Percentiles rank a stretch among this genome's conserved stretches.
Evolutionary conservation across 371 early-diverging fungal species (phyloP).

Genomic region (Scutellospora calospora): DNA sequence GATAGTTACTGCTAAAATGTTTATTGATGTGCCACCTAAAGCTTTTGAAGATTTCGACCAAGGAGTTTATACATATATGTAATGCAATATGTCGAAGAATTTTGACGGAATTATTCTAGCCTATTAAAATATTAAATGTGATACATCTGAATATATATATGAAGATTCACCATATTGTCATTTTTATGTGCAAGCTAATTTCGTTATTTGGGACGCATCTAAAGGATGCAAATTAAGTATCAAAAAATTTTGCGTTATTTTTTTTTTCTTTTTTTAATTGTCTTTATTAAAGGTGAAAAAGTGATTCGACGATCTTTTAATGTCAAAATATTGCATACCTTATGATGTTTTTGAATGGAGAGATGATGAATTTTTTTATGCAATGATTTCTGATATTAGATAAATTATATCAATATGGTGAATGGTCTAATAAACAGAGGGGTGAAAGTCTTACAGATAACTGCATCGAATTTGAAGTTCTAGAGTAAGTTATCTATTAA

Average conservation of each 20-base stretch:
- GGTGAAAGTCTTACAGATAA: not conserved
- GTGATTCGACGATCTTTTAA: constrained; percentile 17
- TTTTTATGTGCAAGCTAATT: constrained; percentile 12
- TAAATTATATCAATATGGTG: not conserved
- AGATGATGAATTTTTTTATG: not conserved
- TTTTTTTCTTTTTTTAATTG: not conserved
- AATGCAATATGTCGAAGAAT: constrained; percentile 23
- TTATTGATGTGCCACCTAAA: constrained; percentile 21
- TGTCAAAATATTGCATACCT: constrained; percentile 21
- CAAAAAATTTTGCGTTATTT: not conserved
- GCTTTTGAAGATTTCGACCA: constrained; percentile 5
- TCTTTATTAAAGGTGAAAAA: not conserved
- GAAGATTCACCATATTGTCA: constrained; percentile 39
- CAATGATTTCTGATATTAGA: not conserved
- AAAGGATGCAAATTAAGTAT: not conserved
- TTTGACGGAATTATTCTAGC: constrained; percentile 5
- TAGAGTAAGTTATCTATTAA: not conserved
- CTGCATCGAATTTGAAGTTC: constrained; percentile 12
- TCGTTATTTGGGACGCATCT: constrained; percentile 1
- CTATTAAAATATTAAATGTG: not conserved
- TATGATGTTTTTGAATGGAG: constrained; percentile 28
- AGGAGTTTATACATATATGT: not conserved
- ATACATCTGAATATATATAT: constrained; percentile 10
- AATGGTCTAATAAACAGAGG: not conserved
- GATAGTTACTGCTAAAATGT: not conserved